Evolutionary conservation across 208 protist genomes (phyloP).

Genomic region (Herpetomonas muscarum): DNA sequence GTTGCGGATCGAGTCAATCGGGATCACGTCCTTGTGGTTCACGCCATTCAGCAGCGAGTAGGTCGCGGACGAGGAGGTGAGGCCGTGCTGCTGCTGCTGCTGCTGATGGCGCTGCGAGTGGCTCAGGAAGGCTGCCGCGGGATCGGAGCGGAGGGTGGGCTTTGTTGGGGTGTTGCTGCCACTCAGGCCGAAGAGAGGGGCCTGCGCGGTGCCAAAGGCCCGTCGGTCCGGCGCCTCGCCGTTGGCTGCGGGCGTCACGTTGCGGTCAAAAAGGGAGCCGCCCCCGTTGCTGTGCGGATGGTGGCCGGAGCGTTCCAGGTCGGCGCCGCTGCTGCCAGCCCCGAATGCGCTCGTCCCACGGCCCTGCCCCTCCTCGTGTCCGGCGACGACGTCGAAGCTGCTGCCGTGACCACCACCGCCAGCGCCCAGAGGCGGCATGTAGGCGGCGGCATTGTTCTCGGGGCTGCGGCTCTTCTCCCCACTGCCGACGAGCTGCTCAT

Average conservation of each 20-base stretch:
- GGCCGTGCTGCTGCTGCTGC: conserved; percentile 7
- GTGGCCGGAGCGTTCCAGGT: conserved; percentile 4
- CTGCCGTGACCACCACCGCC: background rate
- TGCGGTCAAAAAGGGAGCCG: conserved; percentile 5
- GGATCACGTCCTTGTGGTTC: conserved; percentile 70
- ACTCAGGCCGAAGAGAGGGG: too few relatives aligned
- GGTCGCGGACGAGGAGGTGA: background rate
- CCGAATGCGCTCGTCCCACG: too few relatives aligned
- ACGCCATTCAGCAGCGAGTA: conserved; percentile 2
- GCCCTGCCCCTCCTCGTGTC: background rate
- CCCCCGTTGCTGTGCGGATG: conserved; percentile 6
- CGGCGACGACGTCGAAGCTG: background rate
- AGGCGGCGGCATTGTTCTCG: conserved; percentile 8
- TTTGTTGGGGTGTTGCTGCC: conserved; percentile 5
- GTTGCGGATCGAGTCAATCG: conserved; percentile 91
- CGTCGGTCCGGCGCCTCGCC: conserved; percentile 2
- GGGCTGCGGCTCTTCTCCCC: conserved; percentile 14
- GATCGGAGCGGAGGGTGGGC: background rate
- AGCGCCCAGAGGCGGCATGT: too few relatives aligned
- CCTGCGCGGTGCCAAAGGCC: background rate
- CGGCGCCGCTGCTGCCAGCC: too few relatives aligned
- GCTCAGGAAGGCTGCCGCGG: background rate
- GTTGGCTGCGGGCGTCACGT: conserved; percentile 12
- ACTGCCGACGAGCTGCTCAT: conserved; percentile 40
- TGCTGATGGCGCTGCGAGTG: conserved; percentile 6